Conservation (phyloP, 805 yeast species). For the Metschnikowia picachoensis region DNA sequence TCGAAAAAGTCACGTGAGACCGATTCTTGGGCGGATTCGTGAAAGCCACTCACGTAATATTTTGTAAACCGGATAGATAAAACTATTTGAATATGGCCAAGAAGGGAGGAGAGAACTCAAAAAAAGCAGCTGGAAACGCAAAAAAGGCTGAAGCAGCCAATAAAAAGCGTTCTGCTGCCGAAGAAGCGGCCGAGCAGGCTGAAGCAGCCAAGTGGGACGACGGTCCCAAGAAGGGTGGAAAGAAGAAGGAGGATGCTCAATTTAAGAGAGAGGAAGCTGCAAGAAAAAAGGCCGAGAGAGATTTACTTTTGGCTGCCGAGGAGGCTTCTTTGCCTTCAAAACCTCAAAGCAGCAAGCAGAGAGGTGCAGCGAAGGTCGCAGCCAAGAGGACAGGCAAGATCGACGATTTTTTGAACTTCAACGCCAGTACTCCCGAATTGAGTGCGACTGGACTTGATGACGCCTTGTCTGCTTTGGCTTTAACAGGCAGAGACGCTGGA, state of each 20-base stretch:
- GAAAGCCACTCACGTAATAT: conserved; percentile 8
- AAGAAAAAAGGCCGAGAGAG: conserved; percentile 79
- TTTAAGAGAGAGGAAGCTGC: conserved; percentile 74
- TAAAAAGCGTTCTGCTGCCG: conserved; percentile 52
- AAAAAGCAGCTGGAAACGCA: conserved; percentile 62
- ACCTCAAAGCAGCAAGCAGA: conserved; percentile 48
- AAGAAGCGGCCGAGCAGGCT: conserved; percentile 42
- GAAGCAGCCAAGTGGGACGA: conserved; percentile 68
- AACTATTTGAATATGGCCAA: conserved; percentile 17
- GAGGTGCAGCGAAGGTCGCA: conserved; percentile 69
- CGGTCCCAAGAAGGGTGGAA: conserved; percentile 65
- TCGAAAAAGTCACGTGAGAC: conserved; percentile 11
- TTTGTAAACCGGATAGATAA: too few species aligned
- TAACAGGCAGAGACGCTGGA: conserved; percentile 55
- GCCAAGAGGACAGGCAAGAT: conserved; percentile 57
- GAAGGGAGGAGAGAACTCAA: conserved; percentile 43
- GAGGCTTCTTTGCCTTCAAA: conserved; percentile 61
- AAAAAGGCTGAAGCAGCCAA: conserved; percentile 62
- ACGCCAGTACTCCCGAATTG: conserved; percentile 47
- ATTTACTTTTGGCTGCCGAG: conserved; percentile 59
- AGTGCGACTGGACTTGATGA: conserved; percentile 73
- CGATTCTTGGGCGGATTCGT: not conserved
- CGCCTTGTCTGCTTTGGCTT: conserved; percentile 72
- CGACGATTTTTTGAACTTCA: conserved; percentile 61
- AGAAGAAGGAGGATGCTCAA: conserved; percentile 66